Evolutionary conservation across 805 yeast species (phyloP).

Genomic region (Gaillardinia entomophila): DNA sequence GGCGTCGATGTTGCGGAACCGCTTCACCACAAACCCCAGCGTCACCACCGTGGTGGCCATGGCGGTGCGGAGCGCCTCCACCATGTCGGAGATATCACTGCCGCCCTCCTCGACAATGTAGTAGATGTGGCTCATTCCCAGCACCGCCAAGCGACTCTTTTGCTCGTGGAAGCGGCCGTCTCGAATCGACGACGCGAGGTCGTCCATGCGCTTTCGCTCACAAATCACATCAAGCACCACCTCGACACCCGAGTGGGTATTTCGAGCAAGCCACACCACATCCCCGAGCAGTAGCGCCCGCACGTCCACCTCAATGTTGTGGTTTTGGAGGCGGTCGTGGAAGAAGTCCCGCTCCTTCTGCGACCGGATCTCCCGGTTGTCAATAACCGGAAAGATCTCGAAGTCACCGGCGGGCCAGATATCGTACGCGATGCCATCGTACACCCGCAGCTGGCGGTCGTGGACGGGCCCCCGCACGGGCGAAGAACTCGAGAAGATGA

Average conservation of each 20-base stretch:
- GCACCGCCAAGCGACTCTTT: conserved; percentile 63
- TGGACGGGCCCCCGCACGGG: neutral
- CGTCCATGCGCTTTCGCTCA: conserved; percentile 87
- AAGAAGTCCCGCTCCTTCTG: conserved; percentile 67
- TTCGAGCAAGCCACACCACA: conserved; percentile 79
- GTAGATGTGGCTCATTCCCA: conserved; percentile 61
- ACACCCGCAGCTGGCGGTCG: conserved; percentile 3
- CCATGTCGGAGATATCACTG: conserved; percentile 41
- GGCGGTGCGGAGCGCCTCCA: conserved; percentile 70
- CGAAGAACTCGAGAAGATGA: conserved; percentile 17
- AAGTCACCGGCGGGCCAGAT: conserved; percentile 61
- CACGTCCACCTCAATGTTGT: conserved; percentile 47
- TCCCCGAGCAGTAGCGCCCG: conserved; percentile 77
- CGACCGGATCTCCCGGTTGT: conserved; percentile 77
- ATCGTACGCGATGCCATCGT: conserved; percentile 27
- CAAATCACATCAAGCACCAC: conserved; percentile 77
- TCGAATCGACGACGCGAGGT: conserved; percentile 70
- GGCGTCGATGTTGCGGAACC: conserved; percentile 68
- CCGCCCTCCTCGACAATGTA: conserved; percentile 78
- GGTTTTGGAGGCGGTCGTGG: conserved; percentile 41
- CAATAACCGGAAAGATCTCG: conserved; percentile 60
- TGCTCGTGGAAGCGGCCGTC: conserved; percentile 92
- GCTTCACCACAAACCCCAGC: conserved; percentile 59
- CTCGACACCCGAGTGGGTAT: conserved; percentile 49
- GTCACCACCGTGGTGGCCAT: conserved; percentile 64